Evolutionary conservation across 2,329 filamentous ascomycete genomes (phyloP), one percentile per base, ranked within the genome.

Genomic region (Emmonsiellopsis sp.): DNA sequence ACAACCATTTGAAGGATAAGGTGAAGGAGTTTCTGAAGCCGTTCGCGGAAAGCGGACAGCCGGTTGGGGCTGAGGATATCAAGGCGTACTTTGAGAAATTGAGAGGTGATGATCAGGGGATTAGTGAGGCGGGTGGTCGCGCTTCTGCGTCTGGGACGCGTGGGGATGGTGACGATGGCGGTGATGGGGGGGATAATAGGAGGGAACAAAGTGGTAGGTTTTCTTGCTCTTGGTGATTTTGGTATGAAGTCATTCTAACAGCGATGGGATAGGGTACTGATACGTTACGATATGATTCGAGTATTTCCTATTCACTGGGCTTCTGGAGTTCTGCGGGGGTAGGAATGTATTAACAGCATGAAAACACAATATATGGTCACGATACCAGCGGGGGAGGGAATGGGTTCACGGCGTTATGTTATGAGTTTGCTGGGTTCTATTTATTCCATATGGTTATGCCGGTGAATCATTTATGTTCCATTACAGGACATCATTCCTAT

Each of bases 11-110:
- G 56, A 93, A 94, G 66, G 91, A 97, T 65, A 91, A 92, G 67
- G 83, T 98, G n/a, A 95, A 92, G 76, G 85, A 85, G 0, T 97
- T 98, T 68, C 82, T 98, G 63, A 84, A 91, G 71, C 87, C 94
- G 43, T 98, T 95, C 67, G 93, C 93, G 0, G 89, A 96, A 66
- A 94, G 86, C 58, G 92, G 92, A 1, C 76, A 87, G 69, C 84
- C 88, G 0, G 91, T 98, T 20, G 85, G 89, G 1, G 92, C 92
- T 1, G 93, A 98, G 66, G 91, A 97, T 70, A 93, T 98, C 71
- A 98, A 96, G 70, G 82, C 82, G 2, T 95, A 96, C 68, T 98
- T 98, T 78, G 92, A 92, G 50, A 92, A 93, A 73, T 72, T 98
- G 61, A 81, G 93, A 58, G 93, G 93, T 55, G 93, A 97, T 69